Evolutionary conservation across 148 eudicot genomes (phyloP), one percentile per base, ranked within the genome.

Genomic region (Linanthus parryae): DNA sequence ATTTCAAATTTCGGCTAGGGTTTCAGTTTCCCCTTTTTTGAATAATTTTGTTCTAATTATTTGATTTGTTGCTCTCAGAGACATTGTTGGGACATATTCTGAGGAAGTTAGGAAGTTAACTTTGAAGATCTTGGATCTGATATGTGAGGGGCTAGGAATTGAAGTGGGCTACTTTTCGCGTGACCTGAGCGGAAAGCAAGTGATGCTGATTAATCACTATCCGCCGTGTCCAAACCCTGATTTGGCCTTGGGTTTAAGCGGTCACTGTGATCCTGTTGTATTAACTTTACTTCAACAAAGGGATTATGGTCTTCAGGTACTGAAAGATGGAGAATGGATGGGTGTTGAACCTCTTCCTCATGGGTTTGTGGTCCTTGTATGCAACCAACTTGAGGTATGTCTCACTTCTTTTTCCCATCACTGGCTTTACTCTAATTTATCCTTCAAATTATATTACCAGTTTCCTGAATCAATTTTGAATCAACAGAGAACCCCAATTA

Each of bases 311-410:
- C n/a, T n/a, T n/a, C n/a, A n/a, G n/a, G n/a, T n/a, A n/a, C n/a
- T n/a, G n/a, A n/a, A 40, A 16, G 44, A 17, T n/a, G 19, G 44
- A 8, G 2, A 40, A 17, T 40, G 44, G 44, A 3, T 40, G 11
- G 44, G 18, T 40, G 44, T 40, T 40, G 44, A 40, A 21, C 44
- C 44, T 40, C 2, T 40, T 40, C 44, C 44, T 17, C 11, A 17
- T 40, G 44, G 20, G 18, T 40, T 40, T 40, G 44, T 40, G 21
- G 4, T 40, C 44, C 2, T 2, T 3, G n/a, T 40, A n/a, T 13
- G 20, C 10, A 6, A 4, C 20, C 44, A 40, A 15, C 3, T 40
- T 15, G 15, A 40, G 44, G 44, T 40, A 40, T 17, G 18, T 40
- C 44, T 40, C 18, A 8, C 15, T 40, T 21, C 44, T 5, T 21